phyloP scores from a whole-genome alignment of 495 filamentous ascomycete genomes.

The Lophiotrema nucula region DNA sequence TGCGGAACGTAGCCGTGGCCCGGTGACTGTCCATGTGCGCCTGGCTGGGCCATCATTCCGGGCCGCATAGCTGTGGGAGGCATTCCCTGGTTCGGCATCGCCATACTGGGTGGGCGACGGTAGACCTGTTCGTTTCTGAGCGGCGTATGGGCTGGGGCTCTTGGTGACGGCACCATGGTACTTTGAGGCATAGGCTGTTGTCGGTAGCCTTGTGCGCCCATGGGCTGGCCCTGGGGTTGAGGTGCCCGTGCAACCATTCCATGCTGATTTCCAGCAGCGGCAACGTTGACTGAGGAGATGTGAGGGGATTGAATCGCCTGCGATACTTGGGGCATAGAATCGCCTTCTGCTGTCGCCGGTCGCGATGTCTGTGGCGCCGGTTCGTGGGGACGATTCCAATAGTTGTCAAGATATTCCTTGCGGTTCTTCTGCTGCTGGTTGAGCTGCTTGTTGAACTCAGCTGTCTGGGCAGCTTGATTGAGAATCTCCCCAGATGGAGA shows the following conservation, averaged over 20 bases:
- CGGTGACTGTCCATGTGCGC: constrained; percentile 37
- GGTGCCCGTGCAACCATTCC: constrained; percentile 25
- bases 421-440: constrained; percentile 72
- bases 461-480: constrained; percentile 81
- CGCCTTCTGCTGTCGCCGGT: constrained; percentile 22
- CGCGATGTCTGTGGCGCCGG: constrained; percentile 14
- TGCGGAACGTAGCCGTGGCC: constrained; percentile 52
- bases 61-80: constrained; percentile 5
- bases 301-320: constrained; percentile 35
- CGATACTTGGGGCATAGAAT: constrained; percentile 21
- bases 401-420: constrained; percentile 69
- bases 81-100: constrained; percentile 33
- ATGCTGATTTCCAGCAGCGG: constrained; percentile 28
- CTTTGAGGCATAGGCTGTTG: constrained; percentile 53
- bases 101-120: constrained; percentile 43
- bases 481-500: constrained; percentile 80
- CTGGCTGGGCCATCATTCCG: constrained; percentile 7
- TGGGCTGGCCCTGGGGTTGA: constrained; percentile 51
- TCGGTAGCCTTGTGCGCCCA: constrained; percentile 51
- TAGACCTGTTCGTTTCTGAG: constrained; percentile 50
- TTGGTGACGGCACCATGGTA: constrained; percentile 51
- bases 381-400: constrained; percentile 77
- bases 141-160: constrained; percentile 52
- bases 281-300: constrained; percentile 49
- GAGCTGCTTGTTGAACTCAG: constrained; percentile 84